Evolutionary conservation across 202 grass and related monocot genomes (phyloP).

Genomic region (Carex arenaria): DNA sequence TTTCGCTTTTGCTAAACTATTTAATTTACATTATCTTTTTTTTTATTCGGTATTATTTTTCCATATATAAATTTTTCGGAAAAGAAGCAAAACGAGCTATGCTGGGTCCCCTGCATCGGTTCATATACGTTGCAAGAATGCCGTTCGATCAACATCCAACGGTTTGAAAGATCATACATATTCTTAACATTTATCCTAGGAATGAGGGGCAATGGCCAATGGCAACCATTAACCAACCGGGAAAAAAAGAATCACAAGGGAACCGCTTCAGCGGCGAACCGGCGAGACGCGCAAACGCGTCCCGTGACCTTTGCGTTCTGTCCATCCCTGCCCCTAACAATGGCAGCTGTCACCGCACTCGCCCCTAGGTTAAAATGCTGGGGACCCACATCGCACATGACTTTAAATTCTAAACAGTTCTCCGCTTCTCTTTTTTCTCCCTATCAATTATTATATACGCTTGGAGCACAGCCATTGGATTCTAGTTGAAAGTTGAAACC

Average conservation of each 20-base stretch:
- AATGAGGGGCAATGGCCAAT: too few species aligned
- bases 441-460: not conserved
- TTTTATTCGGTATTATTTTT: too few species aligned
- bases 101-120: too few species aligned
- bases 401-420: too few species aligned
- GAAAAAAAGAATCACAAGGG: not conserved
- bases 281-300: not conserved
- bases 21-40: too few species aligned
- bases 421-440: not conserved
- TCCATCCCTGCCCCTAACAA: not conserved
- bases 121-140: too few species aligned
- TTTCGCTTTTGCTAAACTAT: too few species aligned
- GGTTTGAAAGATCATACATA: not conserved
- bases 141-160: not conserved
- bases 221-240: too few species aligned
- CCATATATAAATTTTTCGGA: too few species aligned
- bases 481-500: too few species aligned
- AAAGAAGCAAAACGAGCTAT: too few species aligned
- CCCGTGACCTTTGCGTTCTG: not conserved
- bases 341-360: constrained; percentile 5
- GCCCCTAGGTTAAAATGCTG: not conserved
- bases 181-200: not conserved
- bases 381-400: not conserved
- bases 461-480: too few species aligned
- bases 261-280: not conserved